Percentiles rank a stretch among this genome's conserved stretches.
Conservation (phyloP, 2,329 filamentous ascomycete species). For the Aureobasidium namibiae region DNA sequence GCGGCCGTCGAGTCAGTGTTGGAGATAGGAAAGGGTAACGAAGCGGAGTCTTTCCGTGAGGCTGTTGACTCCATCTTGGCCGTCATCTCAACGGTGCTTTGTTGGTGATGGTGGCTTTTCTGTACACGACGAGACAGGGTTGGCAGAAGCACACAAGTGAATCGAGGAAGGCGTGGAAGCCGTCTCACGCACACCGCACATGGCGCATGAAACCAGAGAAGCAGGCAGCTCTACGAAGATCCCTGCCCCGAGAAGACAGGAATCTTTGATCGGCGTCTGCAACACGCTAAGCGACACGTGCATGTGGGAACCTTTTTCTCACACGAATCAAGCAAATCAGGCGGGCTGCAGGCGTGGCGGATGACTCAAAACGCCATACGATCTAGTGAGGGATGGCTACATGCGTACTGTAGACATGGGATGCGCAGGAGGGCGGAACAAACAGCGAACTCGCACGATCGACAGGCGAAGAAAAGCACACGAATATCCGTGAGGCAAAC, state of each 20-base stretch:
- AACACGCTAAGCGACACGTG: slow-evolving; percentile 12
- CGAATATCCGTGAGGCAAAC: neutral
- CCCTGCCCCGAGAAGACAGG: slow-evolving; percentile 8
- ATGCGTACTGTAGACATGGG: neutral
- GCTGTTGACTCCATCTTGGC: neutral
- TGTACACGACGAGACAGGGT: neutral
- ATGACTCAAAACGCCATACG: slow-evolving; percentile 10
- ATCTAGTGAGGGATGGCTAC: slow-evolving; percentile 2
- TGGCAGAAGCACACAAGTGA: neutral
- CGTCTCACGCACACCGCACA: neutral
- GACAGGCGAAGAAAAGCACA: neutral
- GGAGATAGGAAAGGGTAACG: neutral
- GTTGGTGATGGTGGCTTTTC: neutral
- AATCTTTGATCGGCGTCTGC: slow-evolving; percentile 3
- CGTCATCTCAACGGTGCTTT: neutral
- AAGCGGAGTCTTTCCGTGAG: neutral
- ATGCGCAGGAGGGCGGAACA: slow-evolving; percentile 1
- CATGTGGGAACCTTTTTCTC: neutral
- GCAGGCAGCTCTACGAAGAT: slow-evolving; percentile 3
- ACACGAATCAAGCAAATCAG: slow-evolving; percentile 12
- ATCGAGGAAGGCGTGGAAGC: neutral
- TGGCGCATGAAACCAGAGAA: slow-evolving; percentile 3
- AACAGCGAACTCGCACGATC: slow-evolving; percentile 3
- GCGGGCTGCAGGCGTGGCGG: slow-evolving; percentile 11
- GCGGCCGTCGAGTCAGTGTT: slow-evolving; percentile 5